phyloP scores from a whole-genome alignment of 2,329 filamentous ascomycete species.

The Cytospora leucostoma region DNA sequence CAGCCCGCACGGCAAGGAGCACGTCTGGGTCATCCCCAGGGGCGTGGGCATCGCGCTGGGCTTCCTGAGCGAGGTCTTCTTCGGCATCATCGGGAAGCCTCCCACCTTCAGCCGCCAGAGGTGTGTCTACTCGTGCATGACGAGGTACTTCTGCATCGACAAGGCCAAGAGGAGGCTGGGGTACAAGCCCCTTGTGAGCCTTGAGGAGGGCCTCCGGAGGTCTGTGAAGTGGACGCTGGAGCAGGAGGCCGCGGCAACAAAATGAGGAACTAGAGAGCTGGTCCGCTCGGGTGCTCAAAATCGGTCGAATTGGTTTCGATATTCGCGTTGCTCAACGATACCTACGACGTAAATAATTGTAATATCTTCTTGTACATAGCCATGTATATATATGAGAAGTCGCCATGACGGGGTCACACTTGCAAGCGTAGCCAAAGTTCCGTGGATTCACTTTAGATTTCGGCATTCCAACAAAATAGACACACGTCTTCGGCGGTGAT shows the following conservation, averaged over 20 bases:
- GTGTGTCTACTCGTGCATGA: constrained; percentile 71
- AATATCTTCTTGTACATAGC: constrained; percentile 26
- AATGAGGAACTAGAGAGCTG: constrained; percentile 8
- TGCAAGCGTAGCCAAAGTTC: background rate
- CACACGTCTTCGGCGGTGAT: background rate
- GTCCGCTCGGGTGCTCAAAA: background rate
- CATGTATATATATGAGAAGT: background rate
- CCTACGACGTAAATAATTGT: constrained; percentile 11
- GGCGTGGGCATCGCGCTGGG: constrained; percentile 56
- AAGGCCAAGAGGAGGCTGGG: constrained; percentile 73
- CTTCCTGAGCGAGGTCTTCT: constrained; percentile 54
- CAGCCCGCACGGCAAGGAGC: constrained; percentile 50
- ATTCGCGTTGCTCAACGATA: background rate
- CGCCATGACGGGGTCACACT: background rate
- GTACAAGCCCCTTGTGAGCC: constrained; percentile 66
- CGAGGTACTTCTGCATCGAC: constrained; percentile 73
- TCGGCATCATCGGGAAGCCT: constrained; percentile 50
- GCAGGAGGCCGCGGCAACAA: constrained; percentile 43
- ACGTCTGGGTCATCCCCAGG: constrained; percentile 57
- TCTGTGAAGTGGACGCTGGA: constrained; percentile 58
- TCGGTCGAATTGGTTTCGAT: background rate
- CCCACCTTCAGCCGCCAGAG: constrained; percentile 61
- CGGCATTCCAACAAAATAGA: background rate
- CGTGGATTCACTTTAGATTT: background rate
- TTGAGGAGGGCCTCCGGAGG: constrained; percentile 64